These are phyloP conservation scores for Rhodotorula glutinis DNA, from an alignment of 1,284 basidiomycete species.

Conservation along the genomic window DNA sequence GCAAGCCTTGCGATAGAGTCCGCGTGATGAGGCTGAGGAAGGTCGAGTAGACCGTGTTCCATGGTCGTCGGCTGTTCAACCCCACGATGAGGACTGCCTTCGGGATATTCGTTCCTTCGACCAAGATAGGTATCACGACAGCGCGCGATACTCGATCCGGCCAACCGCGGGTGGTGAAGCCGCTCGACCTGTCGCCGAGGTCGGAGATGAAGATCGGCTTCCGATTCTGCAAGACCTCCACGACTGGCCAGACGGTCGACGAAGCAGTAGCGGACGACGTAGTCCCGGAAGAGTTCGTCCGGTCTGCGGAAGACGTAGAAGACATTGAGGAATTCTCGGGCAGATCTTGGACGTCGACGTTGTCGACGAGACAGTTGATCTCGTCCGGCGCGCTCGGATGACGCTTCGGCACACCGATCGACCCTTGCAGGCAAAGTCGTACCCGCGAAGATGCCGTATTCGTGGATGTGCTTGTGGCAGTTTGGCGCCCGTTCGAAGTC, in stretches of 20 bases:
- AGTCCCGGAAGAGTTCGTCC: not conserved
- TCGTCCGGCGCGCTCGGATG: constrained; percentile 24
- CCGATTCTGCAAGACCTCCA: constrained; percentile 22
- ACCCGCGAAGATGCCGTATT: not conserved
- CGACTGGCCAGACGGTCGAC: constrained; percentile 29
- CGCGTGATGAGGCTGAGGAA: constrained; percentile 27
- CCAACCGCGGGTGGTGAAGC: constrained; percentile 44
- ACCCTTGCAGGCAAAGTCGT: constrained; percentile 15
- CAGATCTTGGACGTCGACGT: not conserved
- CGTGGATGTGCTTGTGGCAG: not conserved
- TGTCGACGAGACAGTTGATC: constrained; percentile 16
- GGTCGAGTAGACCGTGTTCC: constrained; percentile 12
- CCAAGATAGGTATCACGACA: constrained; percentile 49
- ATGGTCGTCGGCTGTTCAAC: constrained; percentile 45
- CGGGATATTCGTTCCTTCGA: constrained; percentile 45
- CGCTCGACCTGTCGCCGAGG: constrained; percentile 16
- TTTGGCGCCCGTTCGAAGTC: not conserved
- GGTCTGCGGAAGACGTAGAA: not conserved
- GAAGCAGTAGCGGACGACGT: not conserved
- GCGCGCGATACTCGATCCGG: constrained; percentile 49
- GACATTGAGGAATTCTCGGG: not conserved
- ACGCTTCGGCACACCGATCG: constrained; percentile 23
- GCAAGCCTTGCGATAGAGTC: constrained; percentile 27
- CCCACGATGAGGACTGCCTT: constrained; percentile 49
- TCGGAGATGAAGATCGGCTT: constrained; percentile 31